A percentile compares a stretch with the other conserved stretches of the same genome.
Evolutionary conservation across 208 protist genomes (phyloP).

Genomic region (Leishmania major): DNA sequence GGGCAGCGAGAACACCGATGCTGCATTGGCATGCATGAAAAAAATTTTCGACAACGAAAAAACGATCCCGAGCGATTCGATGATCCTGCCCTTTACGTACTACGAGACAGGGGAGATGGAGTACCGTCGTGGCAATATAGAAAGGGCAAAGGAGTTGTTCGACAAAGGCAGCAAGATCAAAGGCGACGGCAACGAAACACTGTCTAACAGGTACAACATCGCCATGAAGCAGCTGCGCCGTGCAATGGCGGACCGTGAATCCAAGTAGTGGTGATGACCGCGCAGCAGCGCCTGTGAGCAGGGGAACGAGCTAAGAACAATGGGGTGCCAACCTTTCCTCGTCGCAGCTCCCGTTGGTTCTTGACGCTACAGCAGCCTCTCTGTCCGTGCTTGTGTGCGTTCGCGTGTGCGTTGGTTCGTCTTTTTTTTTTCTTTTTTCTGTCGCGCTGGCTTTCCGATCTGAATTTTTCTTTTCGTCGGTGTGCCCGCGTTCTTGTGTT

Average conservation of each 20-base stretch:
- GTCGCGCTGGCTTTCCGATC: not conserved
- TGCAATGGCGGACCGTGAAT: slow-evolving; percentile 28
- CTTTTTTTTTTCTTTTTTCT: not conserved
- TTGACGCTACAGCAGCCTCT: not conserved
- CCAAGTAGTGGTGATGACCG: not conserved
- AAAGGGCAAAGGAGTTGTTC: slow-evolving; percentile 79
- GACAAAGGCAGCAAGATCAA: slow-evolving; percentile 80
- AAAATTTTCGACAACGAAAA: slow-evolving; percentile 86
- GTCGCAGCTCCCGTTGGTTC: not conserved
- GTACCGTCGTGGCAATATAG: slow-evolving; percentile 74
- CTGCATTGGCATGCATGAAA: slow-evolving; percentile 57
- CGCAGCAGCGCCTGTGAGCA: not conserved
- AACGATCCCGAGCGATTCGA: slow-evolving; percentile 79
- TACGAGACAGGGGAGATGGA: slow-evolving; percentile 89
- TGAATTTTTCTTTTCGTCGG: not conserved
- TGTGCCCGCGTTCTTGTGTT: not conserved
- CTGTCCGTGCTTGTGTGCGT: not conserved
- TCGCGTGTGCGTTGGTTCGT: not conserved
- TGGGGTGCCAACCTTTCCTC: not conserved
- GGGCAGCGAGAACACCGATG: slow-evolving; percentile 68
- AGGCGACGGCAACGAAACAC: slow-evolving; percentile 89
- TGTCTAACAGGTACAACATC: slow-evolving; percentile 87
- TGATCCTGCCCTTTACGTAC: slow-evolving; percentile 88
- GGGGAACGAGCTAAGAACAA: not conserved
- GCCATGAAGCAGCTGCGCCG: slow-evolving; percentile 89